Evolutionary conservation across 2,329 filamentous ascomycete species (phyloP).

Genomic region (Pseudocercospora fuligena): DNA sequence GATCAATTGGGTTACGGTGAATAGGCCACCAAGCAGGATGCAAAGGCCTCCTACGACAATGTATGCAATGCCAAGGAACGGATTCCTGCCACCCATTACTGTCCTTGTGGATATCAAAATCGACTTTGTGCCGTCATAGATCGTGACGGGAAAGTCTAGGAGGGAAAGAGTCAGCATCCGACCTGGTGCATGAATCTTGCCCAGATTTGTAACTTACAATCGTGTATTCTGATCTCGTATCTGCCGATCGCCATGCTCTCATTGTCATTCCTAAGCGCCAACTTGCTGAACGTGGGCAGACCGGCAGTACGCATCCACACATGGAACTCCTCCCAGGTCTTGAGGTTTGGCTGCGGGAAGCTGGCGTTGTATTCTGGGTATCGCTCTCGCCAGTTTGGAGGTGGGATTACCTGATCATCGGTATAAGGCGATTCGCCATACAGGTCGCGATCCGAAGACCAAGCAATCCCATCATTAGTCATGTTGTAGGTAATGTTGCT

Average conservation of each 20-base stretch:
- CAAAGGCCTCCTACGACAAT: slow-evolving; percentile 92
- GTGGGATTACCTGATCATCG: slow-evolving; percentile 70
- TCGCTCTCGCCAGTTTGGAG: slow-evolving; percentile 79
- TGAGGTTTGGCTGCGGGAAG: slow-evolving; percentile 71
- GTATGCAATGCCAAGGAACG: slow-evolving; percentile 95
- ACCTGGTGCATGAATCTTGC: slow-evolving; percentile 17
- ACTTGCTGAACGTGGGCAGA: slow-evolving; percentile 90
- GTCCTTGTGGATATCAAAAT: slow-evolving; percentile 88
- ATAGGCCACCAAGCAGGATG: slow-evolving; percentile 83
- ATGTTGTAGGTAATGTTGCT: slow-evolving; percentile 69
- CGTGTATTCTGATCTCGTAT: slow-evolving; percentile 77
- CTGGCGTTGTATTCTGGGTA: slow-evolving; percentile 72
- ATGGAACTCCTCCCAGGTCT: slow-evolving; percentile 82
- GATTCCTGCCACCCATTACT: slow-evolving; percentile 92
- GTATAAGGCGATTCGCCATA: slow-evolving; percentile 66
- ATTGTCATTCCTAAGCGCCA: slow-evolving; percentile 81
- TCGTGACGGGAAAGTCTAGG: slow-evolving; percentile 73
- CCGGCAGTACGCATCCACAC: slow-evolving; percentile 99
- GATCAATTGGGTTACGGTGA: slow-evolving; percentile 88
- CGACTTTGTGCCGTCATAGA: slow-evolving; percentile 86
- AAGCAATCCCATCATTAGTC: slow-evolving; percentile 79
- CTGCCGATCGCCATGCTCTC: slow-evolving; percentile 69
- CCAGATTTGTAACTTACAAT: slow-evolving; percentile 66
- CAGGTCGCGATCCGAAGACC: slow-evolving; percentile 79
- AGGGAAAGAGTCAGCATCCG: slow-evolving; percentile 22